phyloP scores from a whole-genome alignment of 352 stramenopile genomes.

The Pythium folliculosum region DNA sequence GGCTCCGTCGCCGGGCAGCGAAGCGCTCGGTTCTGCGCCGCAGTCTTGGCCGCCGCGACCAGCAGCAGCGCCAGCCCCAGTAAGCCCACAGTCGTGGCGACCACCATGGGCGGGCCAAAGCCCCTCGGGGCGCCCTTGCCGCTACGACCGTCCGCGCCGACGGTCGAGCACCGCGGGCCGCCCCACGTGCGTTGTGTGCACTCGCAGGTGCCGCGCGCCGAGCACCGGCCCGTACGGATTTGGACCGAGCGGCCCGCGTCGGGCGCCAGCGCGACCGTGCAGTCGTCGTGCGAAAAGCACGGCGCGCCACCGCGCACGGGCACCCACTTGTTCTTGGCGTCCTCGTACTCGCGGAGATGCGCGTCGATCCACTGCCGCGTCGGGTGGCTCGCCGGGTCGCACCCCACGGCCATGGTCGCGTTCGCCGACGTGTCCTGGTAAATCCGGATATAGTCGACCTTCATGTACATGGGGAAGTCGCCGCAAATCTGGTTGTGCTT shows the following conservation, averaged over 20 bases:
- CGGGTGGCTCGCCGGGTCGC: slow-evolving; percentile 26
- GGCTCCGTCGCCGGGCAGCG: neutral
- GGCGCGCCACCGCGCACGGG: slow-evolving; percentile 12
- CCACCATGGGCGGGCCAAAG: neutral
- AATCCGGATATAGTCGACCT: slow-evolving; percentile 35
- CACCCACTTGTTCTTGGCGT: slow-evolving; percentile 23
- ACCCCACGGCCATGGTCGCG: slow-evolving; percentile 24
- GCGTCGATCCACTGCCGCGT: slow-evolving; percentile 29
- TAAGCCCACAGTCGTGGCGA: neutral
- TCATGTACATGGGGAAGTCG: slow-evolving; percentile 60
- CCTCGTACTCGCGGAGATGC: slow-evolving; percentile 20
- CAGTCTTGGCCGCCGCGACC: neutral
- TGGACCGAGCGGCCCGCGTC: neutral
- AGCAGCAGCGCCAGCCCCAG: neutral
- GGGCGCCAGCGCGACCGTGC: neutral
- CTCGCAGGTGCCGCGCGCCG: neutral
- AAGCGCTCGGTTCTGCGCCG: neutral
- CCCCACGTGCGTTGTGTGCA: slow-evolving; percentile 4
- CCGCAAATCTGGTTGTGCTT: slow-evolving; percentile 43
- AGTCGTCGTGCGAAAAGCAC: slow-evolving; percentile 20
- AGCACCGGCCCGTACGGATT: slow-evolving; percentile 5
- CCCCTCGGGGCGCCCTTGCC: neutral
- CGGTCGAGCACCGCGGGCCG: slow-evolving; percentile 8
- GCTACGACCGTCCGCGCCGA: neutral
- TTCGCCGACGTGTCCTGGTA: slow-evolving; percentile 26